Evolutionary conservation across 2,329 filamentous ascomycete species (phyloP).

Genomic region (Aspergillus cejpii): DNA sequence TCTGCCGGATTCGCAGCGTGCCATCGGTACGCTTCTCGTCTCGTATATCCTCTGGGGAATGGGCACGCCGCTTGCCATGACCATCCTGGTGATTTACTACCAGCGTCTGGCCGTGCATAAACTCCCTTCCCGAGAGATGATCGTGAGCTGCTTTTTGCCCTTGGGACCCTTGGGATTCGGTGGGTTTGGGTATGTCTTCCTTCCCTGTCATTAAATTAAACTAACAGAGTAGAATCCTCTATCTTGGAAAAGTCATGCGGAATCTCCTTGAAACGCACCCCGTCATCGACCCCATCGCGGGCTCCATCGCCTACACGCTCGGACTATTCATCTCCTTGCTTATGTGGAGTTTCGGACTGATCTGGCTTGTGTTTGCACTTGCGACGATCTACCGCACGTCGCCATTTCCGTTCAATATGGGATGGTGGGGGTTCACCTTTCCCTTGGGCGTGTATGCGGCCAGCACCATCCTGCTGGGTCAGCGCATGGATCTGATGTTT

Average conservation of each 20-base stretch:
- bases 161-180: slow-evolving; percentile 61
- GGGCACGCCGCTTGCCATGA: slow-evolving; percentile 54
- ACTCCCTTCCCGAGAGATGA: slow-evolving; percentile 59
- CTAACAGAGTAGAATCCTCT: slow-evolving; percentile 39
- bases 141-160: slow-evolving; percentile 62
- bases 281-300: slow-evolving; percentile 38
- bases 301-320: slow-evolving; percentile 53
- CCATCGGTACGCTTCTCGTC: slow-evolving; percentile 56
- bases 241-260: slow-evolving; percentile 42
- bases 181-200: slow-evolving; percentile 47
- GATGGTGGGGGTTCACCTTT: slow-evolving; percentile 55
- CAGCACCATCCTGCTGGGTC: slow-evolving; percentile 36
- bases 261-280: slow-evolving; percentile 37
- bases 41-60: slow-evolving; percentile 65
- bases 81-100: slow-evolving; percentile 62
- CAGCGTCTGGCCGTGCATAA: slow-evolving; percentile 61
- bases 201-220: slow-evolving; percentile 15
- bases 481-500: slow-evolving; percentile 46
- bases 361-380: slow-evolving; percentile 51
- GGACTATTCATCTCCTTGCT: slow-evolving; percentile 50
- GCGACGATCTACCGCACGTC: slow-evolving; percentile 38
- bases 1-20: slow-evolving; percentile 50
- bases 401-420: slow-evolving; percentile 53
- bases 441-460: slow-evolving; percentile 47
- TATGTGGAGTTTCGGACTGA: slow-evolving; percentile 52